Base-by-base conservation (phyloP, 202 grass and related monocot genomes). In the Musa balbisiana region DNA sequence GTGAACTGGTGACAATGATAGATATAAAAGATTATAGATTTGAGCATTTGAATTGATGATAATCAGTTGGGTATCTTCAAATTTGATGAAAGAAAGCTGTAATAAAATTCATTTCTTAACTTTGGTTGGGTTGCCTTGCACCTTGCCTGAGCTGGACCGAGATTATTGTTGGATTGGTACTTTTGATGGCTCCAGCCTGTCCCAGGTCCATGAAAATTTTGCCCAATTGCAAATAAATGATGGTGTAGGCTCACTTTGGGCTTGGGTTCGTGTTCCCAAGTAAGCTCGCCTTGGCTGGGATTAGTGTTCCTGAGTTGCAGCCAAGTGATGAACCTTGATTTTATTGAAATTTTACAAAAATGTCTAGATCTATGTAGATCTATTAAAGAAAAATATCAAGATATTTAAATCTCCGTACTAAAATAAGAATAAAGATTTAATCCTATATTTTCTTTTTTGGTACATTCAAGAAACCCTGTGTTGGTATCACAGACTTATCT, bases 401-500 rank as follows among this genome's bases (percentile, higher is more conserved):
- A 14, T 9, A 69, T n/a, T 49, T 19, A 20, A 50, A 3, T 20
- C 29, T 69, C 14, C 2, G 16, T 19, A 50, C 26, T 51, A n/a
- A 19, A 69, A 50, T 49, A 19, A 16, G 16, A 51, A 16, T 51
- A 13, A 3, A 24, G n/a, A 25, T 25, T 4, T 66, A 25, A 25
- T 27, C 20, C 20, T 62, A 62, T 62, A 62, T 62, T 62, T 62
- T 62, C 14, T 20, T 25, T 27, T 26, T 27, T 58, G 72, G 67
- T 51, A 51, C 67, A 51, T 70, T 70, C 19, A 70, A 20, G 17
- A 51, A 20, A 33, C 27, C n/a, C 29, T 63, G 23, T 65, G 6
- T 11, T 66, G 59, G 21, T 71, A 71, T 80, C 81, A 69, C 78
- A 98, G 94, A 93, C 91, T 20, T 98, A 98, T 79, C 83, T 92